phyloP scores from a whole-genome alignment of 73 alveolate species.

The Paramecium biaurelia region DNA sequence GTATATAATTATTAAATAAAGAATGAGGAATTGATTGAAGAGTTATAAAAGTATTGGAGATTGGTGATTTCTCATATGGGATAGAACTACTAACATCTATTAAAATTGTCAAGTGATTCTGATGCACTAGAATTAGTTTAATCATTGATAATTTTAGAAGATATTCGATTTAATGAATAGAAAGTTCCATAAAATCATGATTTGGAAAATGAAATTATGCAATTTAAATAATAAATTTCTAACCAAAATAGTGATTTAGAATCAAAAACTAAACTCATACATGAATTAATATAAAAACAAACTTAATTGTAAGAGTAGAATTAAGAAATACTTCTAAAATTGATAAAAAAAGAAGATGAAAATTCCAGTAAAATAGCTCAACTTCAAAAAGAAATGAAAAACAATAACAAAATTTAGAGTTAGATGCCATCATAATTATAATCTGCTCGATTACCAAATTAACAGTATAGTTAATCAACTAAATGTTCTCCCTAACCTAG shows the following conservation, averaged over 20 bases:
- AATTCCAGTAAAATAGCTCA: neutral
- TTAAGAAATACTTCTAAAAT: neutral
- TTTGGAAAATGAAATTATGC: neutral
- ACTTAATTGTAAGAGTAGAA: neutral
- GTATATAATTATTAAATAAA: neutral
- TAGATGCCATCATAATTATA: neutral
- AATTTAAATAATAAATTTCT: neutral
- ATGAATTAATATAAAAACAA: neutral
- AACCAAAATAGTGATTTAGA: neutral
- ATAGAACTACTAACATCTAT: neutral
- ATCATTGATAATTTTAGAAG: neutral
- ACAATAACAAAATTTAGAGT: neutral
- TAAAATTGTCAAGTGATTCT: neutral
- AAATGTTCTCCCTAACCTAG: neutral
- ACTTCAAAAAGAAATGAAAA: neutral
- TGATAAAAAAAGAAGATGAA: neutral
- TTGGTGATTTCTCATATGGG: neutral
- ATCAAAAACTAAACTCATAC: neutral
- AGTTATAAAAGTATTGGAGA: conserved; percentile 26
- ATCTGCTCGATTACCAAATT: neutral
- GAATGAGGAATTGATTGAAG: conserved; percentile 22
- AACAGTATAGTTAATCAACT: neutral
- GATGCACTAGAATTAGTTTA: conserved; percentile 26
- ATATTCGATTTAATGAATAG: neutral
- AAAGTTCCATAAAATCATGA: neutral